Evolutionary conservation across 129 eudicot species (phyloP), one percentile per base, ranked within the genome.

Genomic region (Solidago caesia): DNA sequence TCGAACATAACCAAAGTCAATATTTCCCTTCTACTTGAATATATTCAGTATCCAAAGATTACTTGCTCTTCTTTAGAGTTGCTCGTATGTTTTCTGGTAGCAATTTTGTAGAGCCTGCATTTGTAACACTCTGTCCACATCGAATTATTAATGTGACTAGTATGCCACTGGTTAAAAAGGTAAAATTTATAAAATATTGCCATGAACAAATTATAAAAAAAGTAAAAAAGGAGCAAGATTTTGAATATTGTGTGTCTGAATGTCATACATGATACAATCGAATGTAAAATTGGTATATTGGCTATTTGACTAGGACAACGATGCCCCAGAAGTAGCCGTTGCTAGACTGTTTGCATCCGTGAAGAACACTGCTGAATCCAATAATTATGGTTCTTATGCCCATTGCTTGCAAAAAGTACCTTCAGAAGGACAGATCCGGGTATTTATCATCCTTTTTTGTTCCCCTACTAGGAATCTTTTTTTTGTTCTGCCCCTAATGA

Each of bases 371-470:
- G 60, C 81, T 47, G 87, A 83, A 62, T 79, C 72, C 77, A 75
- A 66, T 72, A 82, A 79, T 64, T 88, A 90, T 62, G 90, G 87
- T 79, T 78, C 86, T 73, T 66, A 73, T 47, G 62, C 88, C 61
- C 82, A 88, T 53, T 94, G 97, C 94, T 79, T 94, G 88, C 96
- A 85, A 79, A 78, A 86, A 69, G 76, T 88, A 79, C 97, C 99
- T 71, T 85, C 97, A 57, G 96, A 94, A 88, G 93, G 70, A 79
- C 89, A 87, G 55, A 71, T 82, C 56, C 96, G 70, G 96, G 99
- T 94, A 83, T 65, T 72, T 46, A 39, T 26, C 74, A 29, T 72
- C 68, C 39, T 46, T 62, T 62, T 14, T 65, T 74, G 55, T 45
- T 13, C 71, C 14, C 57, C 16, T 64, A 67, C 55, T 52, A 51